Base-by-base conservation (phyloP, 2,329 filamentous ascomycete species). In the Aspergillus calidoustus region DNA sequence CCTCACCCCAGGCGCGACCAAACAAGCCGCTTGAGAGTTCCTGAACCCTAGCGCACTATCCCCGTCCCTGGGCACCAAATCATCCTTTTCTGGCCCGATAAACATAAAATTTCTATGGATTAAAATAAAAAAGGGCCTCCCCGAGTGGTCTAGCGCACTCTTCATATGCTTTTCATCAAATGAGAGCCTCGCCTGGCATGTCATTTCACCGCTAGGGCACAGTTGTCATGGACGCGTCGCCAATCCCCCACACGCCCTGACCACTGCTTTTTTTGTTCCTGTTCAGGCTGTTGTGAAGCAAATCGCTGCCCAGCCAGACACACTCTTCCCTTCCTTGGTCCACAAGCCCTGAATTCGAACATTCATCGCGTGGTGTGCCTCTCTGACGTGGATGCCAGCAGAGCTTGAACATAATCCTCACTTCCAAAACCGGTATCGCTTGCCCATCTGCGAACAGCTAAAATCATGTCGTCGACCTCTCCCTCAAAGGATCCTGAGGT, bases 381-480 rank as follows among this genome's bases (percentile, higher is more conserved):
- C 71, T 72, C 74, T 81, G 79, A 81, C 79, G 79, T 81, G 79
- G 77, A 77, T 77, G 73, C 73, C 75, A 79, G 62, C 76, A 76
- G 74, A 74, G 69, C 73, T 71, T 70, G 67, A 68, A 73, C 72
- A 66, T 71, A 69, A 67, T 64, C 52, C 11, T 72, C 71, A 59
- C 64, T 65, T 72, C 72, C 72, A 71, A 72, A 76, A 74, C 69
- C 63, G 69, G 67, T 74, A 74, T 68, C 72, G 69, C 72, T 74
- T 71, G 68, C 70, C 69, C 70, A 63, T 70, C 68, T 69, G 69
- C 71, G 70, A 73, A 73, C 69, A 76, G 72, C 74, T 78, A 91
- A 92, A 95, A 88, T 86, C 83, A 91, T 97, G 93, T 96, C 93
- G 85, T 91, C 92, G 87, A 93, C 90, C 87, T 92, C 93, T 86